Evolutionary conservation across 2,329 filamentous ascomycete genomes (phyloP).

Genomic region (Penicillium crustosum): DNA sequence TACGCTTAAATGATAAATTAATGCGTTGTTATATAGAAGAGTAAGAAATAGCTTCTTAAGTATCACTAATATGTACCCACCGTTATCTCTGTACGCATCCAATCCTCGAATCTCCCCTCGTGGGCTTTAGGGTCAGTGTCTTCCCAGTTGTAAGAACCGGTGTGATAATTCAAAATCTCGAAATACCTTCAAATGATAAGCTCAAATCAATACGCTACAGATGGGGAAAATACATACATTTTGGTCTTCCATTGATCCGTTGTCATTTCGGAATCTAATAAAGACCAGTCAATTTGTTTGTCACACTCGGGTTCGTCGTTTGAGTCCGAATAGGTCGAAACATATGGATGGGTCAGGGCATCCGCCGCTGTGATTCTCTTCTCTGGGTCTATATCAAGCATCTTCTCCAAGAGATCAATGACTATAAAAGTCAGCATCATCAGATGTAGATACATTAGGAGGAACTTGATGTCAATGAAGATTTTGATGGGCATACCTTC

Average conservation of each 20-base stretch:
- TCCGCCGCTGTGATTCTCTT: conserved; percentile 84
- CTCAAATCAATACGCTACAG: not conserved
- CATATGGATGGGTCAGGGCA: conserved; percentile 84
- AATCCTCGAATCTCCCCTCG: not conserved
- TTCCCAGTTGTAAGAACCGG: conserved; percentile 3
- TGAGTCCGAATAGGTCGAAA: conserved; percentile 91
- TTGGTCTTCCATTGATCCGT: conserved; percentile 99
- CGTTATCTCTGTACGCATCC: not conserved
- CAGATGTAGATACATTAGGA: not conserved
- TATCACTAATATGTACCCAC: conserved; percentile 5
- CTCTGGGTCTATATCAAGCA: conserved; percentile 96
- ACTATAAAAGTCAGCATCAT: conserved; percentile 60
- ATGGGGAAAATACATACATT: conserved; percentile 59
- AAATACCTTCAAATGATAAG: conserved; percentile 42
- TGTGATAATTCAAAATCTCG: conserved; percentile 10
- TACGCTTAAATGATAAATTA: not conserved
- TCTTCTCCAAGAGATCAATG: conserved; percentile 86
- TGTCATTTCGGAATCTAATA: conserved; percentile 93
- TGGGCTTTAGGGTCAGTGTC: not conserved
- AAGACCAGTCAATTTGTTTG: conserved; percentile 98
- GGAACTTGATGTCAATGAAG: not conserved
- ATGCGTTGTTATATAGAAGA: not conserved
- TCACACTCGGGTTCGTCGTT: conserved; percentile 91
- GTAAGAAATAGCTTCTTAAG: not conserved
- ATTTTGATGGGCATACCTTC: not conserved